Evolutionary conservation across 176 grass and related monocot genomes (phyloP).

Genomic region (Neostapfia colusana): DNA sequence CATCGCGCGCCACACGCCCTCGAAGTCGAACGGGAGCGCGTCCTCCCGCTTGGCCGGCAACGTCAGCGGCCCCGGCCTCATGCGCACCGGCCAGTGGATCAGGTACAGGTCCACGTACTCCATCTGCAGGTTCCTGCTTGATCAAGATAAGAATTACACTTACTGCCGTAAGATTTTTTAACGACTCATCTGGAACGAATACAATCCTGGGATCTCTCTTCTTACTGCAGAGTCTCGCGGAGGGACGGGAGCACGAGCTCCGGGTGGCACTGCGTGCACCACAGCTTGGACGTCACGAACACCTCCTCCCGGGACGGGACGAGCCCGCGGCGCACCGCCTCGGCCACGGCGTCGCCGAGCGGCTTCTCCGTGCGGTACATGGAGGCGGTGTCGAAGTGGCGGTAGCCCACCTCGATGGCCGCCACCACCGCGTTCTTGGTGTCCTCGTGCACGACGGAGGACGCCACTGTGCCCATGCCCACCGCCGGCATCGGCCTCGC

Average conservation of each 20-base stretch:
- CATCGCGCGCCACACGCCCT: constrained; percentile 61
- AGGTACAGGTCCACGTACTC: constrained; percentile 80
- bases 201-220: neutral
- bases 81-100: constrained; percentile 58
- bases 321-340: constrained; percentile 42
- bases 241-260: constrained; percentile 58
- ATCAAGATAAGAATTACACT: neutral
- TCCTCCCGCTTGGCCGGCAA: constrained; percentile 37
- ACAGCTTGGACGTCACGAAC: constrained; percentile 82
- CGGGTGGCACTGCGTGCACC: constrained; percentile 62
- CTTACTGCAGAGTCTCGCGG: constrained; percentile 50
- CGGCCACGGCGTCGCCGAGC: constrained; percentile 45
- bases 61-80: constrained; percentile 10
- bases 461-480: constrained; percentile 50
- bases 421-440: constrained; percentile 40
- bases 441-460: neutral
- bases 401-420: constrained; percentile 59
- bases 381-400: constrained; percentile 69
- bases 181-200: neutral
- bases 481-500: constrained; percentile 51
- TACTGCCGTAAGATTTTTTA: neutral
- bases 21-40: constrained; percentile 47
- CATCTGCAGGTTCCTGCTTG: constrained; percentile 46
- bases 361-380: constrained; percentile 45
- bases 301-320: constrained; percentile 50